phyloP scores from a whole-genome alignment of 1,284 basidiomycete genomes.

The Ganoderma meredithae region DNA sequence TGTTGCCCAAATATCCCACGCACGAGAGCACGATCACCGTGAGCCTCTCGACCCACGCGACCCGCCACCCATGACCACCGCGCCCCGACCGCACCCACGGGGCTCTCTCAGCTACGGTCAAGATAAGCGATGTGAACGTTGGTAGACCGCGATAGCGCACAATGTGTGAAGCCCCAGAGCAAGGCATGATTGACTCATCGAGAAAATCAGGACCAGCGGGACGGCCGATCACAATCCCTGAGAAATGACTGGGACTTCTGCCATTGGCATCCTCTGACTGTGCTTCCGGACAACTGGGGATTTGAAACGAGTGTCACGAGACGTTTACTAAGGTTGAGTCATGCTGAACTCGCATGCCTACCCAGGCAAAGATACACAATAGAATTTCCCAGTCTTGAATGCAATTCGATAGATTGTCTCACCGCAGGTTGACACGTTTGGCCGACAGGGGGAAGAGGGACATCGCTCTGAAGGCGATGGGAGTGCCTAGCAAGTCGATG shows the following conservation, averaged over 20 bases:
- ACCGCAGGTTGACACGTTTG: conserved; percentile 43
- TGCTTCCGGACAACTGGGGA: conserved; percentile 41
- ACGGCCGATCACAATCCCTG: conserved; percentile 34
- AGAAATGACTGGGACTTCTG: conserved; percentile 62
- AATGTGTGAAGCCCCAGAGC: conserved; percentile 22
- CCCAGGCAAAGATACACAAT: conserved; percentile 41
- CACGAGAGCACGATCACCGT: neutral
- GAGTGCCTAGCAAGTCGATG: conserved; percentile 28
- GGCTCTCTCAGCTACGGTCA: conserved; percentile 19
- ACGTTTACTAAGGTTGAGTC: neutral
- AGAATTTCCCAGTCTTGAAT: conserved; percentile 45
- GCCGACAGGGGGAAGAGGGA: conserved; percentile 45
- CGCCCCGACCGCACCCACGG: no score
- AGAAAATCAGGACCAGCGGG: neutral
- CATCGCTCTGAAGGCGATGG: conserved; percentile 36
- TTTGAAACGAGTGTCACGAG: no score
- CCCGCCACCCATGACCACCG: conserved; percentile 40
- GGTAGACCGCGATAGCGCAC: conserved; percentile 7
- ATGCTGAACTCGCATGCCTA: conserved; percentile 34
- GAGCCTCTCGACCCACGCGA: conserved; percentile 39
- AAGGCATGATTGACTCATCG: neutral
- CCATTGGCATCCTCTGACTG: conserved; percentile 58
- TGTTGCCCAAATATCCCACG: neutral
- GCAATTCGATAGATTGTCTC: conserved; percentile 43
- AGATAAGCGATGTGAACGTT: neutral